Evolutionary conservation across 1,284 basidiomycete species (phyloP).

Genomic region (Leccinum fallax): DNA sequence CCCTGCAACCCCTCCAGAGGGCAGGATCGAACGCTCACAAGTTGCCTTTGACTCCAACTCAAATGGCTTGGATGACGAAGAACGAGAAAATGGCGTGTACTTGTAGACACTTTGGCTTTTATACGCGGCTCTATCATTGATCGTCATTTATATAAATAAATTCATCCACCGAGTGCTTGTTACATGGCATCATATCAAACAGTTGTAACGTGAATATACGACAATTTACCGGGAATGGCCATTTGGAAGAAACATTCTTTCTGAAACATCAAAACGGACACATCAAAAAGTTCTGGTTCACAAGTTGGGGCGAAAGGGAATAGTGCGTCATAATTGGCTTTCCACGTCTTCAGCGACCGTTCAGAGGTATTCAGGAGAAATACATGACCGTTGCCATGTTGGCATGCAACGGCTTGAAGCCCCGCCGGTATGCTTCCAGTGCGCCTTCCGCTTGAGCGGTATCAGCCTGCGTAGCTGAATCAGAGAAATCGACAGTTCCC

Average conservation of each 20-base stretch:
- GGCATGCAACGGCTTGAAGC: slow-evolving; percentile 58
- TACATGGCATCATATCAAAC: not conserved
- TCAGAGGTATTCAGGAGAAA: slow-evolving; percentile 47
- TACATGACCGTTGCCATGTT: slow-evolving; percentile 62
- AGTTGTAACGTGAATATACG: not conserved
- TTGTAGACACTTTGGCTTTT: slow-evolving; percentile 22
- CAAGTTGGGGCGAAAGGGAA: not conserved
- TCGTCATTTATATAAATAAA: not conserved
- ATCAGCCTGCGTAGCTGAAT: slow-evolving; percentile 49
- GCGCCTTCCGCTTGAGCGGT: slow-evolving; percentile 42
- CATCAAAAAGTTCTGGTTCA: not conserved
- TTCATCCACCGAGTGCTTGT: slow-evolving; percentile 1
- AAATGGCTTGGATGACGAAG: slow-evolving; percentile 19
- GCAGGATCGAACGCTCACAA: slow-evolving; percentile 6
- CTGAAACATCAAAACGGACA: not conserved
- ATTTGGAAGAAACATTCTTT: not conserved
- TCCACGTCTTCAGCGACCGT: not conserved
- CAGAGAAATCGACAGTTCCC: slow-evolving; percentile 53
- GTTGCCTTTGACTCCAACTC: slow-evolving; percentile 8
- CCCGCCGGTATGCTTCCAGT: slow-evolving; percentile 54
- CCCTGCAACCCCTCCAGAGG: not conserved
- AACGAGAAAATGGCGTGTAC: slow-evolving; percentile 26
- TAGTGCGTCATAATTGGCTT: not conserved
- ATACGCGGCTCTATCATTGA: not conserved
- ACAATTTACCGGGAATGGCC: not conserved